Evolutionary conservation across 164 flowering plant species (phyloP), one percentile per base, ranked within the genome.

Genomic region (Santalum album): DNA sequence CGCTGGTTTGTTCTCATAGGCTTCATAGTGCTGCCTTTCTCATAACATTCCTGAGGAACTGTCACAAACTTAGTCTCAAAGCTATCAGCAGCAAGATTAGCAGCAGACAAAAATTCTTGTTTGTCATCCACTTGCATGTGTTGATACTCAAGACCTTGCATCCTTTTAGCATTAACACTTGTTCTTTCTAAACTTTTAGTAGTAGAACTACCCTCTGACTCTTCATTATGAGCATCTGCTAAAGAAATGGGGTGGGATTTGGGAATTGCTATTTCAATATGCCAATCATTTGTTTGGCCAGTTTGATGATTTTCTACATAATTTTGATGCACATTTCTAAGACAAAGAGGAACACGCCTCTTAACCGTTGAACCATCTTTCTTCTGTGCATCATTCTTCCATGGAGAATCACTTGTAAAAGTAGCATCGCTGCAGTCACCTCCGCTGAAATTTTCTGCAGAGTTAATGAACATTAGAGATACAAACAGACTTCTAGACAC

Each of bases 181-280:
- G 55, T 50, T 58, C 70, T 67, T 57, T 72, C 83, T 43, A 66
- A 55, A 35, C 68, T 67, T 66, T 79, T 86, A 20, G 79, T 76
- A 34, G 70, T 62, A 63, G 74, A 79, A 69, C 91, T 79, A 46
- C 78, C 69, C 65, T 80, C 84, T 50, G 89, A 82, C 73, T 79
- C 97, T 63, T 80, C 87, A 69, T 69, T 66, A 21, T 61, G 67
- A 29, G 53, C 36, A 27, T 80, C 76, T 49, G 57, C 61, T 23
- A 57, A 50, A 59, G 70, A 64, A 49, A 58, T 29, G 50, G 44
- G 54, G 46, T 21, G 65, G 53, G 58, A 58, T 59, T 75, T 79
- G 7, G 90, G 84, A 62, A 79, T 70, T 49, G 90, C 78, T 52
- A 81, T 71, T 70, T 86, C 86, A 65, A 84, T 57, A 35, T 72